Conservation (phyloP, 768 basidiomycete species). For the Asterophora lycoperdoides region DNA sequence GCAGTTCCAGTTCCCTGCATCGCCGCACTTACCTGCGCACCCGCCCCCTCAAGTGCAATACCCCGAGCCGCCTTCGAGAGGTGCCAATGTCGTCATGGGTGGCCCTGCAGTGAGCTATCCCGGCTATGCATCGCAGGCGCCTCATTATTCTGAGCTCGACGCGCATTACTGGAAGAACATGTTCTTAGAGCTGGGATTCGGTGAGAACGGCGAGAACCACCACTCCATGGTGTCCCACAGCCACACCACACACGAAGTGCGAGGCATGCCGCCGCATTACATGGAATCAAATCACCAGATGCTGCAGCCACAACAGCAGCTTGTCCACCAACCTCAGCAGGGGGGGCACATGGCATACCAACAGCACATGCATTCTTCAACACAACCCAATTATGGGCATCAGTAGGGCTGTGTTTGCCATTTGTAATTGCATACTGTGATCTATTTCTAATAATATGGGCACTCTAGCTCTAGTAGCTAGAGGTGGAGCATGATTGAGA, state of each 20-base stretch:
- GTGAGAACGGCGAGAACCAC: slow-evolving; percentile 38
- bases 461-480: no score
- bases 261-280: slow-evolving; percentile 21
- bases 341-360: slow-evolving; percentile 25
- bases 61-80: slow-evolving; percentile 11
- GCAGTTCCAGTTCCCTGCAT: slow-evolving; percentile 41
- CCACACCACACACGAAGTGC: slow-evolving; percentile 17
- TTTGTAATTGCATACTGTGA: neutral
- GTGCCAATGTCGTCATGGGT: slow-evolving; percentile 7
- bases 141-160: slow-evolving; percentile 54
- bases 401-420: slow-evolving; percentile 16
- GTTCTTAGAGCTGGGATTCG: slow-evolving; percentile 71
- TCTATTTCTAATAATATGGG: no score
- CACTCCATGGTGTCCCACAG: slow-evolving; percentile 20
- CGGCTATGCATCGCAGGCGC: slow-evolving; percentile 30
- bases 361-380: slow-evolving; percentile 23
- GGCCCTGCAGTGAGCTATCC: slow-evolving; percentile 20
- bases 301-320: slow-evolving; percentile 7
- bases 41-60: slow-evolving; percentile 23
- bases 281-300: slow-evolving; percentile 22
- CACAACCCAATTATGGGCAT: slow-evolving; percentile 28
- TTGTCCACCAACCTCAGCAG: slow-evolving; percentile 23
- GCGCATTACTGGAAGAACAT: slow-evolving; percentile 70
- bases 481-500: no score
- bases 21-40: slow-evolving; percentile 30